These are phyloP conservation scores for Austropuccinia psidii DNA, from an alignment of 1,284 basidiomycete genomes.

Conservation along the genomic window DNA sequence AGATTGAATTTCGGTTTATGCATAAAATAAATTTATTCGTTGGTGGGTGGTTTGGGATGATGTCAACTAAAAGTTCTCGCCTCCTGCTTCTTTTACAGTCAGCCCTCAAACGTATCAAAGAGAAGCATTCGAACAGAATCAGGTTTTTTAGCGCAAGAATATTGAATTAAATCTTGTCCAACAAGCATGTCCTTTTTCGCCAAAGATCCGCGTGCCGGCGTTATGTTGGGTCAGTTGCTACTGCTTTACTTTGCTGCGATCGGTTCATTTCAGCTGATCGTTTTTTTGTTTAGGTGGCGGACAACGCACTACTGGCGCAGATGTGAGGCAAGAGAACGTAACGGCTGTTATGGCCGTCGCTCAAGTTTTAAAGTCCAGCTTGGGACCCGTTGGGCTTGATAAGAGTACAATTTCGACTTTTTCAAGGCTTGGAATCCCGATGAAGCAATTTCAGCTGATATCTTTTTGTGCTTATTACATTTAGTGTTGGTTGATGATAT, in stretches of 20 bases:
- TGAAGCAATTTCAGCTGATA: slow-evolving; percentile 36
- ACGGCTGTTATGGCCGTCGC: slow-evolving; percentile 92
- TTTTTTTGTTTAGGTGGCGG: slow-evolving; percentile 38
- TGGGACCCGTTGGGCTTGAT: slow-evolving; percentile 68
- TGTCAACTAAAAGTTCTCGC: too few species aligned
- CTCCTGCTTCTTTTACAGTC: too few species aligned
- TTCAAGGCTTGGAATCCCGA: background rate
- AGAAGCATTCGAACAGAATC: too few species aligned
- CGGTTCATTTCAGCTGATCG: slow-evolving; percentile 11
- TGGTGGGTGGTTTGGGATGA: too few species aligned
- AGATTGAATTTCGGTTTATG: too few species aligned
- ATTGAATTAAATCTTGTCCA: too few species aligned
- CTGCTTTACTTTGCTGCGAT: slow-evolving; percentile 15
- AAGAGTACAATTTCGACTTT: slow-evolving; percentile 37
- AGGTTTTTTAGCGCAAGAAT: too few species aligned
- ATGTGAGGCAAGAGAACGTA: slow-evolving; percentile 54
- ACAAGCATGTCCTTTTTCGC: slow-evolving; percentile 39
- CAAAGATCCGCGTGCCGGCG: slow-evolving; percentile 40
- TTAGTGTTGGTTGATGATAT: slow-evolving; percentile 92
- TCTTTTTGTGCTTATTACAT: background rate
- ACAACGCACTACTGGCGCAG: slow-evolving; percentile 37
- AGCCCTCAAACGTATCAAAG: too few species aligned
- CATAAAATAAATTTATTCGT: too few species aligned
- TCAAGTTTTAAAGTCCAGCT: slow-evolving; percentile 92
- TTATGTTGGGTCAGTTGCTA: slow-evolving; percentile 40